Percentiles rank a stretch among this genome's conserved stretches.
phyloP scores from a whole-genome alignment of 2,329 filamentous ascomycete genomes.

The Pleurostoma richardsiae region DNA sequence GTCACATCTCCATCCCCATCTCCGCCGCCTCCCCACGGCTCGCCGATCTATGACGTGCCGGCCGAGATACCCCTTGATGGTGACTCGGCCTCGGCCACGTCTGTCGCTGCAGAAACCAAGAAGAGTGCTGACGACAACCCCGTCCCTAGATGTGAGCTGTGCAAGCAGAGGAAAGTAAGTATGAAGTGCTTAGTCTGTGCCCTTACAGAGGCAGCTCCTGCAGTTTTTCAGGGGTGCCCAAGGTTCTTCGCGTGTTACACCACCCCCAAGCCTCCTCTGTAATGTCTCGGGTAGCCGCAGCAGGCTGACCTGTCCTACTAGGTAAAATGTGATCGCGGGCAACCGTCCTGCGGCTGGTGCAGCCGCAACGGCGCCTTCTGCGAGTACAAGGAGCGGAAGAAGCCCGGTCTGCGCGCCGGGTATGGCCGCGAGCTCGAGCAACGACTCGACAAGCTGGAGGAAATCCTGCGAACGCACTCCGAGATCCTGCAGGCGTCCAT shows the following conservation, averaged over 20 bases:
- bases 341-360: conserved; percentile 68
- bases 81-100: background rate
- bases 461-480: conserved; percentile 59
- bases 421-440: conserved; percentile 72
- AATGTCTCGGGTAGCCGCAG: no score
- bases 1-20: conserved; percentile 1
- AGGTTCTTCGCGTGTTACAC: no score
- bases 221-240: background rate
- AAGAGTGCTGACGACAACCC: conserved; percentile 28
- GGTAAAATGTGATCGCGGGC: conserved; percentile 72
- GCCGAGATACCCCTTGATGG: background rate
- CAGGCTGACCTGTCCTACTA: conserved; percentile 16
- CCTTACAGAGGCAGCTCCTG: background rate
- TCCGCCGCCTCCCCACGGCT: conserved; percentile 3
- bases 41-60: conserved; percentile 6
- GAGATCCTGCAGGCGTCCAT: conserved; percentile 60
- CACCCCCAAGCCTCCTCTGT: no score
- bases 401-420: conserved; percentile 59
- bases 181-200: background rate
- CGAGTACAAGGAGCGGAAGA: conserved; percentile 66
- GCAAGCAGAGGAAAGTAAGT: conserved; percentile 73
- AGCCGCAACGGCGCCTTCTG: conserved; percentile 57
- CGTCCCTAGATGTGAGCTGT: conserved; percentile 62
- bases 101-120: conserved; percentile 1
- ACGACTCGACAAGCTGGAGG: conserved; percentile 64